Percentiles rank a stretch among this genome's conserved stretches.
Conservation (phyloP, 192 early-diverging fungal species). For the Cetraspora pellucida region DNA sequence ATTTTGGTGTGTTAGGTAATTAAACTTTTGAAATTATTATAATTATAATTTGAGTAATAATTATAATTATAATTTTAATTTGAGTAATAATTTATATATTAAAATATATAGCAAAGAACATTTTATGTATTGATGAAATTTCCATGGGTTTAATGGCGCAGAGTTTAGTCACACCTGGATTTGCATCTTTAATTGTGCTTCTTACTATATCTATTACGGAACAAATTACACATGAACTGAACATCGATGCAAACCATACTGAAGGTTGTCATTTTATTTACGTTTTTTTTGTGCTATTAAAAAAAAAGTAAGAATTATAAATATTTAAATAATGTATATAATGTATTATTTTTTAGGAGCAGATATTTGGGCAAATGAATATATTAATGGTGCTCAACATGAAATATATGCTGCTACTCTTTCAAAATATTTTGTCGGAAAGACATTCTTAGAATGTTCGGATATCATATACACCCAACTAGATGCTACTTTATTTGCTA, state of each 20-base stretch:
- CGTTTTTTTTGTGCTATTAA: neutral
- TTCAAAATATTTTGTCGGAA: slow-evolving; percentile 47
- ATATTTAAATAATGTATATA: neutral
- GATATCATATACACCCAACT: slow-evolving; percentile 59
- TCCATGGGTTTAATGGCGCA: slow-evolving; percentile 71
- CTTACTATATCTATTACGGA: slow-evolving; percentile 69
- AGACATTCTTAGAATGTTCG: slow-evolving; percentile 59
- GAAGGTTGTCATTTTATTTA: slow-evolving; percentile 4
- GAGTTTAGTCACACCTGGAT: slow-evolving; percentile 69
- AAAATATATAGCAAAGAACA: slow-evolving; percentile 59
- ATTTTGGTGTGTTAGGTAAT: slow-evolving; percentile 57
- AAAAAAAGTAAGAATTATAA: no score
- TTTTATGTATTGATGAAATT: slow-evolving; percentile 75
- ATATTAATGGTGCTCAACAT: slow-evolving; percentile 59
- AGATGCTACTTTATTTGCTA: slow-evolving; percentile 63
- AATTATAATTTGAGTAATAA: no score
- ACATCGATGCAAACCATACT: slow-evolving; percentile 36
- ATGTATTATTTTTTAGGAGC: neutral
- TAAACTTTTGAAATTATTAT: neutral
- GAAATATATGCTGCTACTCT: slow-evolving; percentile 67
- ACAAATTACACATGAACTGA: slow-evolving; percentile 45
- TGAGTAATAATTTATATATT: no score
- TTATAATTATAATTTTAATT: neutral
- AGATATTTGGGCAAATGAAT: slow-evolving; percentile 61
- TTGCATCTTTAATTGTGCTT: slow-evolving; percentile 67